Conservation (phyloP, 345 rosid genomes). For the Lepidium didymum region DNA sequence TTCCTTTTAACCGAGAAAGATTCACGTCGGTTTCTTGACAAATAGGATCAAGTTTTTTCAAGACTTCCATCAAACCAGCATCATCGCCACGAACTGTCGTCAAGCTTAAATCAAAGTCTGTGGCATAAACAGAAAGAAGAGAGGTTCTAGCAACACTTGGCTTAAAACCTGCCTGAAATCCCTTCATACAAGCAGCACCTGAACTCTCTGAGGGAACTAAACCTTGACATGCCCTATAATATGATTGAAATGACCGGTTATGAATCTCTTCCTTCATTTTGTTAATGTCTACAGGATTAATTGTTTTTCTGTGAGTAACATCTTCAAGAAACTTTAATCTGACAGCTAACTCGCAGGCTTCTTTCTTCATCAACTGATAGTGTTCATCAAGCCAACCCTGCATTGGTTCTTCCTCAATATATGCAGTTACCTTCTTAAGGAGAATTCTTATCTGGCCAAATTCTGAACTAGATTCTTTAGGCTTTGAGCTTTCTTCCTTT, state of each 20-base stretch:
- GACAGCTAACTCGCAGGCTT: conserved; percentile 86
- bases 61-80: conserved; percentile 73
- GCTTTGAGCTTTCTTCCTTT: conserved; percentile 59
- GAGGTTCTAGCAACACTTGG: conserved; percentile 68
- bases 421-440: conserved; percentile 66
- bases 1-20: conserved; percentile 84
- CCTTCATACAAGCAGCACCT: conserved; percentile 68
- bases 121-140: conserved; percentile 70
- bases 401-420: conserved; percentile 95
- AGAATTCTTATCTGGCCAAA: conserved; percentile 69
- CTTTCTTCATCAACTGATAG: conserved; percentile 69
- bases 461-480: conserved; percentile 66
- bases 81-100: conserved; percentile 79
- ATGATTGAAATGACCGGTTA: conserved; percentile 63
- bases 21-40: conserved; percentile 63
- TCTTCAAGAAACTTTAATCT: conserved; percentile 81
- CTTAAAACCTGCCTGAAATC: conserved; percentile 91
- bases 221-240: conserved; percentile 82
- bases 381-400: conserved; percentile 99
- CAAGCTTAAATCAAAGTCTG: conserved; percentile 78
- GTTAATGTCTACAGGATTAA: conserved; percentile 44
- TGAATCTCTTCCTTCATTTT: conserved; percentile 70
- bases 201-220: conserved; percentile 66
- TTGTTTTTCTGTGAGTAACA: conserved; percentile 42
- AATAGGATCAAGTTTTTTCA: conserved; percentile 81